Evolutionary conservation across 768 basidiomycete genomes (phyloP), one percentile per base, ranked within the genome.

Genomic region (Suillus sp.): DNA sequence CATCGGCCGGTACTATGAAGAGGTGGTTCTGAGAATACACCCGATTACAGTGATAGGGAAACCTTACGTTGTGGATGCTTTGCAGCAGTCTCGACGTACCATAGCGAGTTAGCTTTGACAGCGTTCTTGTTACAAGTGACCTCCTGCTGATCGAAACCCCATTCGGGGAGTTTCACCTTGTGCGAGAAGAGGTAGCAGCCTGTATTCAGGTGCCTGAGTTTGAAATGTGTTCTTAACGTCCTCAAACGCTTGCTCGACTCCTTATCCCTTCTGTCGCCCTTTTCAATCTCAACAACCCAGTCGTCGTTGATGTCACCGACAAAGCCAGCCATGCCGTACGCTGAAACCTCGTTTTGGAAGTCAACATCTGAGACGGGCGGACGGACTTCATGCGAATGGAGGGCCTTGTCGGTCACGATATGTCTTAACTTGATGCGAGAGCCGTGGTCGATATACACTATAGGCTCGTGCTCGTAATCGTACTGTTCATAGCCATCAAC

Each of bases 121-220:
- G 97, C 96, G 69, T 99, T 96, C 83, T 95, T 99, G 78, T 99
- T 99, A 77, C 97, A 99, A 0, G 97, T 99, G 59, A 99, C 97
- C 72, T 99, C 97, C 74, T 99, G 97, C 75, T 99, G 97, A 72
- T 98, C 97, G 68, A 84, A 99, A 0, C 87, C 97, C 97, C 97
- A 99, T 5, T 97, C 92, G 0, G 97, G 97, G 1, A 99, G 79
- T 78, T 99, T 99, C 70, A 98, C 91, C 75, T 97, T 97, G 79
- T 99, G 97, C 27, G 92, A 95, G 81, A 99, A 99, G 42, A 99
- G 83, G 74, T 97, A 99, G 75, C 97, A 99, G 0, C 96, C 95
- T 0, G 92, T 92, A 67, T 96, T 80, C 20, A 84, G 80, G 75
- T 99, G 97, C 60, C 89, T 80, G 53, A 99, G 77, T 68, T 90